Base-by-base conservation (phyloP, 768 basidiomycete species). In the Lentinula lateritia region DNA sequence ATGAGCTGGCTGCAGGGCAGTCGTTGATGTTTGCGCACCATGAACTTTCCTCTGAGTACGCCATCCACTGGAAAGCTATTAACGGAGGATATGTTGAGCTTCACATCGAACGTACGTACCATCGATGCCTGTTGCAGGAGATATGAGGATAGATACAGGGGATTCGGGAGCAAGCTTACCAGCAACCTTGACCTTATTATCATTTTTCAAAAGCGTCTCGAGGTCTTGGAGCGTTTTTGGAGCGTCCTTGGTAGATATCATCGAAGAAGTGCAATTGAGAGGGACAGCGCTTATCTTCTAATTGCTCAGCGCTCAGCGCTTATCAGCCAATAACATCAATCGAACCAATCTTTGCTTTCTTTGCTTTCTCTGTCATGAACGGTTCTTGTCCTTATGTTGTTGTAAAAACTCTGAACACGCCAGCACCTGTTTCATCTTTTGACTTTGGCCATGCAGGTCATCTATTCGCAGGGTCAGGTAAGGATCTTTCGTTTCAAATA, bases 131-230 rank as follows among this genome's bases (percentile, higher is more conserved):
- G 65, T 18, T 50, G 59, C 50, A 45, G 50, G 13, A 43, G 6
- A 38, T 52, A 13, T 34, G n/a, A 38, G 57, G 52, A 23, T 15
- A 18, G 34, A 43, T 32, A 34, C 15, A 6, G 16, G 9, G 16
- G 12, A 38, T 55, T 18, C 0, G 12, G 5, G 6, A 20, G 15
- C 28, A 23, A 34, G 74, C 85, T 63, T 56, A 93, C 95, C 95
- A 57, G 93, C 95, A 35, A 98, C 92, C 76, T 97, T 96, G 68
- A 98, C 86, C 74, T 96, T 97, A 69, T 75, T 83, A 71, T 95
- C 93, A 67, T 80, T 2, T 39, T 66, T 61, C 56, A 96, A 75
- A 13, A 85, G 69, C 5, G 67, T 41, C 62, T 79, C 72, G 57
- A 97, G 78, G 6, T 91, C 85, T 8, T 84, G 72, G 1, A 87